Conservation (phyloP, 2,329 filamentous ascomycete species). For the Aspergillus ochraceus region DNA sequence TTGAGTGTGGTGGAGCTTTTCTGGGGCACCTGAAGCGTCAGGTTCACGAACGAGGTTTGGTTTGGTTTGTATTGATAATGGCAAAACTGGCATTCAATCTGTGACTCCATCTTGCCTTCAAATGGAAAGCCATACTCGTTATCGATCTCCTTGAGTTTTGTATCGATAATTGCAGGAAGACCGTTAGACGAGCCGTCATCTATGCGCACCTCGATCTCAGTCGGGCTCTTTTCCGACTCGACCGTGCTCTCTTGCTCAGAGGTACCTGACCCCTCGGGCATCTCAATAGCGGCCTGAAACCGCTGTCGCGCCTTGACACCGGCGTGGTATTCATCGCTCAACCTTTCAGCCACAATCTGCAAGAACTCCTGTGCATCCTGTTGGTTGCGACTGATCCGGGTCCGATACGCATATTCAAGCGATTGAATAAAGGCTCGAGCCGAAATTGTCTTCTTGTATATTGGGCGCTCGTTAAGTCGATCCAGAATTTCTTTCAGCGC, state of each 20-base stretch:
- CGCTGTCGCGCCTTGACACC: constrained; percentile 68
- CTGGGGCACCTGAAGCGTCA: constrained; percentile 90
- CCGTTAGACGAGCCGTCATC: constrained; percentile 37
- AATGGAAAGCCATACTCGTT: constrained; percentile 72
- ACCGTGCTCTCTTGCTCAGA: constrained; percentile 10
- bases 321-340: constrained; percentile 93
- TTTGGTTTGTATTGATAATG: constrained; percentile 84
- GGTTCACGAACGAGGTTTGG: constrained; percentile 81
- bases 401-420: constrained; percentile 81
- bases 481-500: constrained; percentile 92
- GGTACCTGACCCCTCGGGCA: constrained; percentile 17
- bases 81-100: constrained; percentile 89
- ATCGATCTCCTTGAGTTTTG: constrained; percentile 38
- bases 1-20: constrained; percentile 77
- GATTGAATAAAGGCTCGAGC: constrained; percentile 80
- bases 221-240: constrained; percentile 22
- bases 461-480: constrained; percentile 85
- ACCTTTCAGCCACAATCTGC: constrained; percentile 85
- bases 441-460: constrained; percentile 90
- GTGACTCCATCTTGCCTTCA: constrained; percentile 89
- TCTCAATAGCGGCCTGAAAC: constrained; percentile 25
- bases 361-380: constrained; percentile 98
- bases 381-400: constrained; percentile 89
- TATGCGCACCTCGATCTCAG: constrained; percentile 35
- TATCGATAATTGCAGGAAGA: constrained; percentile 37